Base-by-base conservation (phyloP, 768 basidiomycete genomes). In the Termitomyces sp. region DNA sequence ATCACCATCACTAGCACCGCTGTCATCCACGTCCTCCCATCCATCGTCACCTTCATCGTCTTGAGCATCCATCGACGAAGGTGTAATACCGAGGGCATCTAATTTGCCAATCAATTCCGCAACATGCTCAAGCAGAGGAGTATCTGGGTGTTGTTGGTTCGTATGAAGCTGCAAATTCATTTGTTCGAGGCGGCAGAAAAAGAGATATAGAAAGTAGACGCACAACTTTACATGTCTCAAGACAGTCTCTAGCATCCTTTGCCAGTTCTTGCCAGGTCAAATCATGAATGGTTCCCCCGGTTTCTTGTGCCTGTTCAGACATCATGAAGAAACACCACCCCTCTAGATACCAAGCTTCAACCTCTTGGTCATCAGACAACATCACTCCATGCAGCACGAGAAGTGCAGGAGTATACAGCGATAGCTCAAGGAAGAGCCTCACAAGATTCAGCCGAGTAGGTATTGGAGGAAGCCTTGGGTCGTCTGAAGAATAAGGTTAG, bases 301-400 rank as follows among this genome's bases (percentile, higher is more conserved):
- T 79, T 63, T 87, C 84, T 59, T 82, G 79, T 8, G 83, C 83
- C 58, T 87, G 82, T 68, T 90, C 87, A 0, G 85, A 82, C 82
- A 90, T 85, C 45, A 95, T 74, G 75, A 85, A 92, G 77, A 91
- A 93, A 61, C 90, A 89, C 93, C 93, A 97, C 53, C 93, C 94
- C 71, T 95, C 93, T 29, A 96, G 82, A 67, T 96, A 96, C 87
- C 94, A 95, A 1, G 87, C 94, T 63, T 95, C 93, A 12, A 94
- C 86, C 53, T 92, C 88, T 66, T 91, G 81, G 62, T 94, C 90
- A 69, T 95, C 92, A 0, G 85, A 72, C 10, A 87, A 81, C 71
- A 95, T 85, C 10, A 95, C 79, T 12, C 88, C 90, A 43, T 90
- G 84, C 27, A 96, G 71, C 14, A 95, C 84, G 11, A 86, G 70